Conservation (phyloP, 2,329 filamentous ascomycete genomes). For the Diaporthe aspalathi region DNA sequence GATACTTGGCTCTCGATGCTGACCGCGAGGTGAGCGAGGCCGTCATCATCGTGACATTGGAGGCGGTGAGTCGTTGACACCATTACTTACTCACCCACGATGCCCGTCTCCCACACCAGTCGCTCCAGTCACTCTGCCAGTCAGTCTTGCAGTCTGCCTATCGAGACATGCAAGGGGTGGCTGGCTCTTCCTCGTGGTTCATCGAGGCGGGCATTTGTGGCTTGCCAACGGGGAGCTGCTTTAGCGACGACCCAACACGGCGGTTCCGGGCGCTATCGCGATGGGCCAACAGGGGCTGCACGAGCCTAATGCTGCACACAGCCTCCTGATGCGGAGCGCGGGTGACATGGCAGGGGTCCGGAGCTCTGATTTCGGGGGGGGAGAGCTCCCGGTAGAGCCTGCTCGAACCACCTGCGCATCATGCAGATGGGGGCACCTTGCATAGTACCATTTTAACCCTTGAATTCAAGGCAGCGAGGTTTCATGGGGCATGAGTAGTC, state of each 20-base stretch:
- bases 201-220: conserved; percentile 4
- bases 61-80: conserved; percentile 27
- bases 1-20: background rate
- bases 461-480: conserved; percentile 16
- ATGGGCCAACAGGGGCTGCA: conserved; percentile 26
- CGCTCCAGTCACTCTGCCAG: background rate
- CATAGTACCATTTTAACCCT: background rate
- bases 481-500: background rate
- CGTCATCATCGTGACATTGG: conserved; percentile 7
- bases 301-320: conserved; percentile 32
- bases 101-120: background rate
- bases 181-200: background rate
- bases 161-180: conserved; percentile 11
- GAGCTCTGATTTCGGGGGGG: background rate
- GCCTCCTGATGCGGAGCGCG: conserved; percentile 12
- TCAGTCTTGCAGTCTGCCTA: conserved; percentile 23
- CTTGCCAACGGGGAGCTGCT: conserved; percentile 27
- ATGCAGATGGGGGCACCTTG: background rate
- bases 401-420: conserved; percentile 5
- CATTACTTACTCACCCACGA: background rate
- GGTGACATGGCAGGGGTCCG: conserved; percentile 6
- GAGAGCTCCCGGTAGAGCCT: background rate
- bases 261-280: conserved; percentile 22
- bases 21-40: conserved; percentile 4
- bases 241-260: conserved; percentile 31